Base-by-base conservation (phyloP, 345 rosid genomes). In the Hirschfeldia incana region DNA sequence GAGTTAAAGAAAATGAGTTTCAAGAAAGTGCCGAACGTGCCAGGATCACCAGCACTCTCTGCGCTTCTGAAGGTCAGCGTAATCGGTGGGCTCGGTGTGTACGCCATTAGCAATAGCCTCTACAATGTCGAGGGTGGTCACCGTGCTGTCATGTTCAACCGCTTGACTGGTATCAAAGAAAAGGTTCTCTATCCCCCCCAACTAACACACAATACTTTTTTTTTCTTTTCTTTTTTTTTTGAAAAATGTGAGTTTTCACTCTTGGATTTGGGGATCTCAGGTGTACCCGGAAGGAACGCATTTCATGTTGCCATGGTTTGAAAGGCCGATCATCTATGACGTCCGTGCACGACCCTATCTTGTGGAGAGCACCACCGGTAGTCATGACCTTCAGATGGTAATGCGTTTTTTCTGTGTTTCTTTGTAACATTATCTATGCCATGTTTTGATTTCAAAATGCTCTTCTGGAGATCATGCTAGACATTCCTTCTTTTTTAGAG, bases 81-180 rank as follows among this genome's bases (percentile, higher is more conserved):
- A 3, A 67, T 81, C 17, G 84, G 84, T 60, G 84, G 84, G 17
- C 81, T 81, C 0, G 84, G 81, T 51, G 81, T 77, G 53, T 81
- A 81, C 68, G 84, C 59, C 7, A 13, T 81, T 7, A 49, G 60
- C 46, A 78, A 78, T 5, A 82, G 82, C 33, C 59, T 82, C 76
- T 82, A 78, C 76, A 82, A 82, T 78, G 85, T 82, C 6, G 82
- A 82, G 4, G 85, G 82, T 17, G 85, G 82, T 2, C 85, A 82
- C 67, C 85, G 85, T 57, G 82, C 85, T 69, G 72, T 82, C 69
- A 78, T 82, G 85, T 82, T 82, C 58, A 82, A 82, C 76, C 79
- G 85, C 0, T 69, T 78, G 27, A 77, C 82, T 34, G 85, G 85
- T 74, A 65, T 82, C 72, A 82, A 82, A 60, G 85, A 82, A 21